Evolutionary conservation across 2,329 filamentous ascomycete genomes (phyloP).

Genomic region (Colletotrichum sp.): DNA sequence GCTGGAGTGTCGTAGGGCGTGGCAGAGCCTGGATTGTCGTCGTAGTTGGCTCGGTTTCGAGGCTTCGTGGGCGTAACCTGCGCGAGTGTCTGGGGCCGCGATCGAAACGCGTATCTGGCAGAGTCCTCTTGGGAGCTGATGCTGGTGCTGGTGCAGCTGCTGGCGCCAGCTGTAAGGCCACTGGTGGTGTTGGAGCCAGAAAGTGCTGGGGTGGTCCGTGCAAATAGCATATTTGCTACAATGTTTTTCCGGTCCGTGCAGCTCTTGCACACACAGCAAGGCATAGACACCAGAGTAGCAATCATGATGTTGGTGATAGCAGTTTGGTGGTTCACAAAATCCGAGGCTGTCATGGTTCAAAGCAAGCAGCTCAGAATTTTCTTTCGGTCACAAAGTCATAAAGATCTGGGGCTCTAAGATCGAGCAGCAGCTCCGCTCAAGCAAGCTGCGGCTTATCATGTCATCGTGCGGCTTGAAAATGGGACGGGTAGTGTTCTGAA

Average conservation of each 20-base stretch:
- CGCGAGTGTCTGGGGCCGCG: not conserved
- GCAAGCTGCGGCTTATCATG: not conserved
- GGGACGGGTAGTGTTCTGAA: not conserved
- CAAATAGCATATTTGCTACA: not conserved
- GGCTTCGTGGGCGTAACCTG: constrained; percentile 9
- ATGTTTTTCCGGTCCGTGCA: constrained; percentile 12
- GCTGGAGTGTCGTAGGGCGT: not conserved
- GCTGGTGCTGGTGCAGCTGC: not conserved
- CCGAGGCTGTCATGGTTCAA: not conserved
- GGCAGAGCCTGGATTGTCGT: not conserved
- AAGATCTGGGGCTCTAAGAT: not conserved
- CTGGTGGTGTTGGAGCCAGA: not conserved
- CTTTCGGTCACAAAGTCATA: not conserved
- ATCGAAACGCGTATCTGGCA: constrained; percentile 13
- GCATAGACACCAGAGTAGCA: not conserved
- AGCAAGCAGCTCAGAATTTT: not conserved
- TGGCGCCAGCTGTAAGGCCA: constrained; percentile 10
- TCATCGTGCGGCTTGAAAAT: not conserved
- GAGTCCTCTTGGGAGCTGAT: not conserved
- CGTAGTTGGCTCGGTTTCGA: not conserved
- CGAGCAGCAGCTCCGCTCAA: not conserved
- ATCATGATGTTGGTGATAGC: not conserved
- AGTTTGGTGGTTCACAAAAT: not conserved
- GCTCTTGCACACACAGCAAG: not conserved
- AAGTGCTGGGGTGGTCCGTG: constrained; percentile 5